These are phyloP conservation scores for Mycotypha africana DNA, from an alignment of 371 early-diverging fungal genomes.

Conservation along the genomic window DNA sequence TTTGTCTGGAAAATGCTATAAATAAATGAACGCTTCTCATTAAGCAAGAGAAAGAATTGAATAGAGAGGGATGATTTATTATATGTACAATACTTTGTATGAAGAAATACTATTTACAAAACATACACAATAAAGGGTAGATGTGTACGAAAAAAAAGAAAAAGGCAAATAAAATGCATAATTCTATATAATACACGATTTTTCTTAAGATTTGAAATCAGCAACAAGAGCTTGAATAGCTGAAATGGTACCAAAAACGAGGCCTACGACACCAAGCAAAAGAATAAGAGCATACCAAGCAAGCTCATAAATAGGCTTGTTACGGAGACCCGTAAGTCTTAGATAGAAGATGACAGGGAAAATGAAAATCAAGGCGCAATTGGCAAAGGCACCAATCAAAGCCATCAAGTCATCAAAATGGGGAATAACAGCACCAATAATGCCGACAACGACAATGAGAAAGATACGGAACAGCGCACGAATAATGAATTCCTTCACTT, in stretches of 20 bases:
- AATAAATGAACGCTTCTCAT: no score
- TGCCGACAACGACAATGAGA: conserved; percentile 43
- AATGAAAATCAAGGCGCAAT: conserved; percentile 75
- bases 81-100: no score
- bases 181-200: no score
- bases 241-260: conserved; percentile 52
- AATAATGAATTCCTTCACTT: conserved; percentile 44
- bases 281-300: conserved; percentile 54
- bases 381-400: conserved; percentile 76
- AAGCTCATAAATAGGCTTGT: conserved; percentile 52
- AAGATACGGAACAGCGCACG: conserved; percentile 54
- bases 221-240: conserved; percentile 11
- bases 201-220: conserved; percentile 6
- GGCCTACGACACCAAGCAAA: conserved; percentile 63
- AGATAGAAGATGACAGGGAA: conserved; percentile 79
- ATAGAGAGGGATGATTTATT: no score
- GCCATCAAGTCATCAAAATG: conserved; percentile 82
- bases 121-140: no score
- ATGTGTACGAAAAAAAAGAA: no score
- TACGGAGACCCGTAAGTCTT: conserved; percentile 61
- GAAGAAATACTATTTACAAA: no score
- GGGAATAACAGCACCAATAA: conserved; percentile 70
- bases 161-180: no score
- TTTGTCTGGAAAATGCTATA: no score
- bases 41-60: no score